phyloP scores from a whole-genome alignment of 108 stramenopile genomes.

The Nitzschia inconspicua region DNA sequence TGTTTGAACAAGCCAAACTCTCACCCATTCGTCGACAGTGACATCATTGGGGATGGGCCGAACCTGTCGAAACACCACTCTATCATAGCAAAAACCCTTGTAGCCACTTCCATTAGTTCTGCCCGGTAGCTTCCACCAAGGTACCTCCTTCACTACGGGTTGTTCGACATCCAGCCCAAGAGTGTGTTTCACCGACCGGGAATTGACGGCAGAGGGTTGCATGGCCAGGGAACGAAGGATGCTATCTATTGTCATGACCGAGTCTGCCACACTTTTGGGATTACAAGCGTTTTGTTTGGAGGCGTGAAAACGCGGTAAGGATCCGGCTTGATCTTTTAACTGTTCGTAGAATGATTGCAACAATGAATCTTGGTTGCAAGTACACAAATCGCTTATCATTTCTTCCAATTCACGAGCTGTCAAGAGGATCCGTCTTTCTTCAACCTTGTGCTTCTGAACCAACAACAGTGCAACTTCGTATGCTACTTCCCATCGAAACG shows the following conservation, averaged over 20 bases:
- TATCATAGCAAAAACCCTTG: neutral
- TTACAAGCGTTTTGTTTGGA: neutral
- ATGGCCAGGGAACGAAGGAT: slow-evolving; percentile 43
- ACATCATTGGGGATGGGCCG: neutral
- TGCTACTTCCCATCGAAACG: slow-evolving; percentile 42
- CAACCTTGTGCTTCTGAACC: slow-evolving; percentile 25
- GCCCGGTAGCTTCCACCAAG: slow-evolving; percentile 12
- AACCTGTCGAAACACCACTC: slow-evolving; percentile 10
- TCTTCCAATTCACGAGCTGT: slow-evolving; percentile 32
- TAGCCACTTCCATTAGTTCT: neutral
- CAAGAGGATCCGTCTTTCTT: slow-evolving; percentile 44
- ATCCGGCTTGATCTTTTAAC: slow-evolving; percentile 1
- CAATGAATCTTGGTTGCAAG: neutral
- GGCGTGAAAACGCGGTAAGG: slow-evolving; percentile 4
- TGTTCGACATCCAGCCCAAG: slow-evolving; percentile 26
- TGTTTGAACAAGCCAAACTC: slow-evolving; percentile 32
- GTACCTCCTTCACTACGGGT: neutral
- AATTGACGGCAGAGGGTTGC: slow-evolving; percentile 48
- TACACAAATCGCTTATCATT: neutral
- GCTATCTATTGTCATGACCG: slow-evolving; percentile 20
- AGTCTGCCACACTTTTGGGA: neutral
- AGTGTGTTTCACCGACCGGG: slow-evolving; percentile 31
- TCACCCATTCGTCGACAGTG: slow-evolving; percentile 35
- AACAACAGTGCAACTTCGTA: slow-evolving; percentile 63
- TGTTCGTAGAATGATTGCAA: neutral